These are phyloP conservation scores for Lentinula sp. DNA, from an alignment of 768 basidiomycete genomes.

Conservation along the genomic window DNA sequence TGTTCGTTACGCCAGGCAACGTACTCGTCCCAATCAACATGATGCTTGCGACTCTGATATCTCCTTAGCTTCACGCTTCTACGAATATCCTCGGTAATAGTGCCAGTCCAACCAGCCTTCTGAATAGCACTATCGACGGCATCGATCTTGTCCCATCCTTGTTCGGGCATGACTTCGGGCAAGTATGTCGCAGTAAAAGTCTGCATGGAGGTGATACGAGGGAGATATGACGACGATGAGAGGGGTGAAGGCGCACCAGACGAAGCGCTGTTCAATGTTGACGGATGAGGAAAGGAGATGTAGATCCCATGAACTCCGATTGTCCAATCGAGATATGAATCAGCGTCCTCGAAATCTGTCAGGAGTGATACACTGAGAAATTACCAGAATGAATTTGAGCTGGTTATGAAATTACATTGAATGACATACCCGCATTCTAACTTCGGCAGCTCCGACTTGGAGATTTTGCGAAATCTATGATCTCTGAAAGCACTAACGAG, in stretches of 20 bases:
- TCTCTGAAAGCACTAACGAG: slow-evolving; percentile 89
- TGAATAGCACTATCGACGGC: slow-evolving; percentile 87
- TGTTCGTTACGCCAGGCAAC: slow-evolving; percentile 61
- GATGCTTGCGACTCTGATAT: slow-evolving; percentile 73
- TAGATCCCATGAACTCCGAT: slow-evolving; percentile 90
- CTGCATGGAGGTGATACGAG: slow-evolving; percentile 44
- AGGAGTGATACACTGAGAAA: slow-evolving; percentile 76
- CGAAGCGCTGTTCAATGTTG: slow-evolving; percentile 44
- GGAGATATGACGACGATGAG: slow-evolving; percentile 59
- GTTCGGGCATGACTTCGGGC: slow-evolving; percentile 87
- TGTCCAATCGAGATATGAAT: slow-evolving; percentile 88
- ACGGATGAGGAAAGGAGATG: slow-evolving; percentile 81
- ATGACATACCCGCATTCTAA: slow-evolving; percentile 82
- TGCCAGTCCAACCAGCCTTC: slow-evolving; percentile 87
- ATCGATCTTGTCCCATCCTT: slow-evolving; percentile 91
- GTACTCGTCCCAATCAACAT: slow-evolving; percentile 73
- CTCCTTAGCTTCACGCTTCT: slow-evolving; percentile 70
- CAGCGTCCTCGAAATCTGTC: slow-evolving; percentile 85
- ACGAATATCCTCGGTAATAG: slow-evolving; percentile 77
- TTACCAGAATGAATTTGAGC: not conserved
- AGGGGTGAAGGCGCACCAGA: slow-evolving; percentile 67
- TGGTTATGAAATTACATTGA: not conserved
- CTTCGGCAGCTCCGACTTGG: slow-evolving; percentile 64
- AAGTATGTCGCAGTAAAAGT: slow-evolving; percentile 85
- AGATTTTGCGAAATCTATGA: slow-evolving; percentile 77